Conservation (phyloP, 805 yeast genomes). For the Debaryomyces prosopidis region DNA sequence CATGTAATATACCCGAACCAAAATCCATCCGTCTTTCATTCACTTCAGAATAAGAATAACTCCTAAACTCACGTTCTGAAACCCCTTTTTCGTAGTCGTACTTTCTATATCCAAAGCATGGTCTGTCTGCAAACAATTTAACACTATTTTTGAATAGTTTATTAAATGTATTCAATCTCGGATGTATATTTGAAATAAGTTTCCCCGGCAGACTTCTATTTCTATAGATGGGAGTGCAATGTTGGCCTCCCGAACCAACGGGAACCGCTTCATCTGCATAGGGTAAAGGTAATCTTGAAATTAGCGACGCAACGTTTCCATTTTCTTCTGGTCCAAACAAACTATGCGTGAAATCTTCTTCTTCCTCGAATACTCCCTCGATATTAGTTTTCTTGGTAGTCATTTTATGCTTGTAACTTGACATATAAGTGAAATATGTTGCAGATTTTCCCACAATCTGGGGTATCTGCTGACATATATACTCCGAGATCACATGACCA, state of each 20-base stretch:
- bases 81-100: slow-evolving; percentile 16
- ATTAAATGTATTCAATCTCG: slow-evolving; percentile 21
- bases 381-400: no score
- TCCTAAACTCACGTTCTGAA: slow-evolving; percentile 8
- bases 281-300: slow-evolving; percentile 11
- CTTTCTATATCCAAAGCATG: slow-evolving; percentile 24
- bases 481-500: no score
- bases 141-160: slow-evolving; percentile 22
- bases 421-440: no score
- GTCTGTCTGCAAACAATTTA: slow-evolving; percentile 12
- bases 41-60: slow-evolving; percentile 27
- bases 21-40: slow-evolving; percentile 28
- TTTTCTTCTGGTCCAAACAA: background rate
- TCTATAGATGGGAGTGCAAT: slow-evolving; percentile 43
- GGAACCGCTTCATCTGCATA: slow-evolving; percentile 6
- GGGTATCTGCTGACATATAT: no score
- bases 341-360: background rate
- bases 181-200: slow-evolving; percentile 15
- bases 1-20: slow-evolving; percentile 40
- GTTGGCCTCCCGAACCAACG: slow-evolving; percentile 17
- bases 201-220: slow-evolving; percentile 10
- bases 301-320: slow-evolving; percentile 4
- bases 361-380: no score
- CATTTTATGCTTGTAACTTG: no score
- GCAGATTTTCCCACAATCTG: no score